These are phyloP conservation scores for Nepenthes gracilis DNA, from an alignment of 148 eudicot genomes.

Conservation along the genomic window DNA sequence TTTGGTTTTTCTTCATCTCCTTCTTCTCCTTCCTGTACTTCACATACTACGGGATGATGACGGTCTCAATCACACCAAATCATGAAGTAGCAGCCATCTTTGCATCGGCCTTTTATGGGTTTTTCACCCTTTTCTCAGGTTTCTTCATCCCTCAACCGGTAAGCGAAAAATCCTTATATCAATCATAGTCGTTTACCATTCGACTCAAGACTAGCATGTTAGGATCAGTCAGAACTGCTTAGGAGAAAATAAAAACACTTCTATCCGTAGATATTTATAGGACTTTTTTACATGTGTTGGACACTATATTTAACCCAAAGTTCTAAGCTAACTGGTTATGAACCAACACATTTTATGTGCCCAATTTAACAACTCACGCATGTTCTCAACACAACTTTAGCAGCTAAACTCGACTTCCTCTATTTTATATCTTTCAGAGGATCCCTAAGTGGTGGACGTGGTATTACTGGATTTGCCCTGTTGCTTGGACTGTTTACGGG, in stretches of 20 bases:
- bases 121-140: conserved; percentile 46
- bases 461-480: conserved; percentile 28
- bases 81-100: conserved; percentile 31
- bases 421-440: conserved; percentile 7
- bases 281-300: no score
- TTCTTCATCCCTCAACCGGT: conserved; percentile 31
- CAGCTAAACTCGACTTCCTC: no score
- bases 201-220: no score
- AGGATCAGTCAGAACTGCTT: neutral
- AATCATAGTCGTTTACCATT: neutral
- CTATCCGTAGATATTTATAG: no score
- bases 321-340: no score
- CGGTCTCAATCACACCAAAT: conserved; percentile 38
- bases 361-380: no score
- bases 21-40: conserved; percentile 37
- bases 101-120: conserved; percentile 24
- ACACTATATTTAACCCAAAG: no score
- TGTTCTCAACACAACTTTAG: no score
- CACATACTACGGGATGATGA: conserved; percentile 56
- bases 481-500: conserved; percentile 33
- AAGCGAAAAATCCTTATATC: conserved; percentile 9
- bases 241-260: neutral
- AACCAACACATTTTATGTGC: no score
- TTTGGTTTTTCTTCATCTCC: conserved; percentile 34
- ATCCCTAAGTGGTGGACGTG: conserved; percentile 33